Percentiles rank a stretch among this genome's conserved stretches.
Conservation (phyloP, 305 asterid species). For the Petunia hybrid region DNA sequence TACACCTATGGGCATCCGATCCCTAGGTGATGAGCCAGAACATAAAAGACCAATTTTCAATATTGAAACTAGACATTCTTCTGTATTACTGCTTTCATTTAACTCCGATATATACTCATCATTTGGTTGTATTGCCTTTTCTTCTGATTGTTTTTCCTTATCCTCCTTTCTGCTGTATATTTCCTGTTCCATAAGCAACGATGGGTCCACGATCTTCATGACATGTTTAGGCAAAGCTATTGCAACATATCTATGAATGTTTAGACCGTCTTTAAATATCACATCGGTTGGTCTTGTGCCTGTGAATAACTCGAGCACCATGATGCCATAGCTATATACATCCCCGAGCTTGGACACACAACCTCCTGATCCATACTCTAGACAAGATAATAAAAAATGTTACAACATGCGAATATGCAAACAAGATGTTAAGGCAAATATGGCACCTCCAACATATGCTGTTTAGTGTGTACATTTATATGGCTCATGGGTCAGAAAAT, state of each 20-base stretch:
- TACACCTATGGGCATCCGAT: conserved; percentile 31
- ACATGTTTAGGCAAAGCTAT: neutral
- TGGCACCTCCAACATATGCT: neutral
- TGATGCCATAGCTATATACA: neutral
- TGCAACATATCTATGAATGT: neutral
- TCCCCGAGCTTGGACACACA: conserved; percentile 35
- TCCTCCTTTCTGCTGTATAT: neutral
- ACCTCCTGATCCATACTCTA: neutral
- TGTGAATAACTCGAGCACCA: neutral
- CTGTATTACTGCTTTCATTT: neutral
- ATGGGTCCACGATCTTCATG: neutral
- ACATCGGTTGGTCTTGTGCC: neutral
- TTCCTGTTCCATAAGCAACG: conserved; percentile 10
- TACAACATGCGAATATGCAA: neutral
- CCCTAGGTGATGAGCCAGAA: conserved; percentile 19
- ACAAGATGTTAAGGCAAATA: neutral
- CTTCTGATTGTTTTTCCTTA: neutral
- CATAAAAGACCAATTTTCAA: conserved; percentile 29
- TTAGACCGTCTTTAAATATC: neutral
- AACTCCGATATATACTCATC: neutral
- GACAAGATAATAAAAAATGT: neutral
- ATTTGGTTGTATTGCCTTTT: neutral
- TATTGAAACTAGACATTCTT: conserved; percentile 25
- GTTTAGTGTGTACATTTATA: neutral
- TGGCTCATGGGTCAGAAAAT: conserved; percentile 1